phyloP scores from a whole-genome alignment of 2,329 filamentous ascomycete species.

The Hypoxylon sp. region DNA sequence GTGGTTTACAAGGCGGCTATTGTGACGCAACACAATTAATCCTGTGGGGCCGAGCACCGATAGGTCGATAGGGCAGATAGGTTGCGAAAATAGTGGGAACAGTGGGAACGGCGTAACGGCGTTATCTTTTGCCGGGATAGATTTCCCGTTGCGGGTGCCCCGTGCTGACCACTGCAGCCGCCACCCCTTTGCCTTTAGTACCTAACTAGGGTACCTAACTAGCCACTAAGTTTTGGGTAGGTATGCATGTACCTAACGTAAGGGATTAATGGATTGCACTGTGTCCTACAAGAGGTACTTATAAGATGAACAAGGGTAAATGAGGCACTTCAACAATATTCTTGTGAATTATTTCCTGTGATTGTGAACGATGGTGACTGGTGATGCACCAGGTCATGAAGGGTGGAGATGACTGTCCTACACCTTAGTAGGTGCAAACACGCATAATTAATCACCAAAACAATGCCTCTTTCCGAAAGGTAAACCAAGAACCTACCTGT shows the following conservation, averaged over 20 bases:
- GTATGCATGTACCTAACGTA: not conserved
- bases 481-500: not conserved
- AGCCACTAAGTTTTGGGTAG: not conserved
- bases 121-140: conserved; percentile 29
- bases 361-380: not conserved
- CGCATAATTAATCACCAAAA: not conserved
- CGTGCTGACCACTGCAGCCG: not conserved
- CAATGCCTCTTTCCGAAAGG: not conserved
- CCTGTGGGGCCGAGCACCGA: conserved; percentile 34
- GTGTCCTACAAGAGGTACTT: too few relatives aligned
- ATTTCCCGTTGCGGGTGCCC: conserved; percentile 13
- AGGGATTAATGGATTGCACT: not conserved
- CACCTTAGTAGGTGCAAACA: not conserved
- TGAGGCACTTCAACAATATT: not conserved
- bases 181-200: conserved; percentile 4
- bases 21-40: conserved; percentile 46
- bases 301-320: too few relatives aligned
- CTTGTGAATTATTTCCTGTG: not conserved
- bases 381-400: not conserved
- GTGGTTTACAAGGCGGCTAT: conserved; percentile 42
- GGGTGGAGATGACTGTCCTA: not conserved
- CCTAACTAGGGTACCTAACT: not conserved
- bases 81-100: conserved; percentile 11
- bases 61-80: conserved; percentile 22
- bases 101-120: too few relatives aligned